Evolutionary conservation across 1,284 basidiomycete species (phyloP).

Genomic region (Volvariella surrecta): DNA sequence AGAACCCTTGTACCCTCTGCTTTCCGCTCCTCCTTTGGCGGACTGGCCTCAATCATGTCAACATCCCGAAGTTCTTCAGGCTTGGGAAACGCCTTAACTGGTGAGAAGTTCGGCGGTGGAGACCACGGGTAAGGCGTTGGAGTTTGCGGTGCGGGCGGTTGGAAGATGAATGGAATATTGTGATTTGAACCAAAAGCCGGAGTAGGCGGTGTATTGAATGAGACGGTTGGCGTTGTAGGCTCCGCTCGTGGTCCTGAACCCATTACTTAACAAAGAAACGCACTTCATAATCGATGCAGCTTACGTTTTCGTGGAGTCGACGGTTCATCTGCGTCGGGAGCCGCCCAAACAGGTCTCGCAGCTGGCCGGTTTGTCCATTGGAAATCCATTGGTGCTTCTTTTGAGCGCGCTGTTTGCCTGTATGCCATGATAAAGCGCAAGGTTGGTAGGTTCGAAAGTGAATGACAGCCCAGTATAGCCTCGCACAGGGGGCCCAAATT

Average conservation of each 20-base stretch:
- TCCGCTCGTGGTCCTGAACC: slow-evolving; percentile 45
- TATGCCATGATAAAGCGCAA: neutral
- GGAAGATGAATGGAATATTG: slow-evolving; percentile 66
- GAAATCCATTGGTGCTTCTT: slow-evolving; percentile 77
- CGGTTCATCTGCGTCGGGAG: slow-evolving; percentile 26
- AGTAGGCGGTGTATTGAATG: slow-evolving; percentile 30
- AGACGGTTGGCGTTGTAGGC: slow-evolving; percentile 33
- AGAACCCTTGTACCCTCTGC: slow-evolving; percentile 36
- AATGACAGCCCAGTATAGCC: no score
- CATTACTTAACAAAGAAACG: slow-evolving; percentile 7
- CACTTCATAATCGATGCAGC: slow-evolving; percentile 15
- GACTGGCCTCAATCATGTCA: slow-evolving; percentile 65
- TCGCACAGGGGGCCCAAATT: neutral
- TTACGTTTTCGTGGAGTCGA: slow-evolving; percentile 60
- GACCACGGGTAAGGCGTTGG: slow-evolving; percentile 45
- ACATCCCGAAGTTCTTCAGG: slow-evolving; percentile 51
- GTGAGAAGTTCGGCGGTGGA: slow-evolving; percentile 50
- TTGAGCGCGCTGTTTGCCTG: slow-evolving; percentile 35
- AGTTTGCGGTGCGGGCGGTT: slow-evolving; percentile 41
- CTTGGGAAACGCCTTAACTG: slow-evolving; percentile 50
- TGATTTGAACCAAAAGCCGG: slow-evolving; percentile 54
- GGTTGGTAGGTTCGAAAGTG: no score
- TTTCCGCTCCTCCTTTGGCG: slow-evolving; percentile 34
- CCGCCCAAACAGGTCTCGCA: slow-evolving; percentile 51
- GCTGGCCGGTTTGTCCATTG: slow-evolving; percentile 39